Evolutionary conservation across 75 land plant genomes (phyloP).

Genomic region (Sequoiadendron giganteum): DNA sequence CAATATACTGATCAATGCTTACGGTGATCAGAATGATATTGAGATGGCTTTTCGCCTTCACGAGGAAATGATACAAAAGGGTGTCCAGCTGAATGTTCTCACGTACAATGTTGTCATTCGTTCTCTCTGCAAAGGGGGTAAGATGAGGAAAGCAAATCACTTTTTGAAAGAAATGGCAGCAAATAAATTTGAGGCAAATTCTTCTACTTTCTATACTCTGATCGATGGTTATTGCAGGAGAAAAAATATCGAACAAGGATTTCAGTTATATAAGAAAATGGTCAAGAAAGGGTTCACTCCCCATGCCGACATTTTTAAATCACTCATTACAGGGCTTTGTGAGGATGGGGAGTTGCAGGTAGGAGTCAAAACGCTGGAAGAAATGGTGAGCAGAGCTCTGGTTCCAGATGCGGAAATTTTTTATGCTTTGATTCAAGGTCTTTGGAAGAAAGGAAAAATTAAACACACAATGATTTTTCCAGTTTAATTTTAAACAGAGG

Average conservation of each 20-base stretch:
- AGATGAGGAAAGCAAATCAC: constrained; percentile 52
- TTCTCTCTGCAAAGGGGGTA: constrained; percentile 65
- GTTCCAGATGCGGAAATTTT: constrained; percentile 28
- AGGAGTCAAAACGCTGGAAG: constrained; percentile 40
- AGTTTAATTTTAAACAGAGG: constrained; percentile 14
- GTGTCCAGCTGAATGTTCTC: constrained; percentile 40
- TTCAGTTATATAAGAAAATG: constrained; percentile 53
- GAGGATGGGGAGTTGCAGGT: constrained; percentile 53
- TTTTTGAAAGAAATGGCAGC: constrained; percentile 47
- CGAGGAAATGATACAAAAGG: constrained; percentile 55
- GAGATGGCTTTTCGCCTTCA: constrained; percentile 48
- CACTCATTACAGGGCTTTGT: constrained; percentile 45
- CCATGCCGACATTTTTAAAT: constrained; percentile 23
- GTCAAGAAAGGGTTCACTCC: constrained; percentile 37
- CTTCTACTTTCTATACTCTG: constrained; percentile 56
- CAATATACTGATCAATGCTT: constrained; percentile 57
- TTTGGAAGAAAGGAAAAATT: constrained; percentile 27
- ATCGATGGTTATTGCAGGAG: constrained; percentile 59
- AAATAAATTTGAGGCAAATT: constrained; percentile 35
- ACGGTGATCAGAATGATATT: constrained; percentile 29
- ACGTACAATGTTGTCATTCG: constrained; percentile 64
- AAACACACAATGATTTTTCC: constrained; percentile 22
- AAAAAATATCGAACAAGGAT: constrained; percentile 50
- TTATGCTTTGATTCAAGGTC: constrained; percentile 27
- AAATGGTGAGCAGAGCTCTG: constrained; percentile 44